Percentiles rank a stretch among this genome's conserved stretches.
Evolutionary conservation across 257 asterid genomes (phyloP).

Genomic region (Ilex aquifolium): DNA sequence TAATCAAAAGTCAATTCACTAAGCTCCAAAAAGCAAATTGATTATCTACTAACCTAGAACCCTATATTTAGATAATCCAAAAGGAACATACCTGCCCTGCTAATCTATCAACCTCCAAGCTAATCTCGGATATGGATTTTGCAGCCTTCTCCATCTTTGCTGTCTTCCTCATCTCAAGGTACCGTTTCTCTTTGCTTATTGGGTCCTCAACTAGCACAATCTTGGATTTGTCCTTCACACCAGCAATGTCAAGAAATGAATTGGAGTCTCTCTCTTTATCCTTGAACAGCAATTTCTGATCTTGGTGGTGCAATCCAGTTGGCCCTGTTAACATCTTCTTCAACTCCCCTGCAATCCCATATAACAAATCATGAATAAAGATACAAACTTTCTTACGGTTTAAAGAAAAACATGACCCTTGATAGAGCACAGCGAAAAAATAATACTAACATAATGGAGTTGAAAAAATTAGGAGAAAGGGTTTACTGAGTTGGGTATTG

Average conservation of each 20-base stretch:
- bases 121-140: conserved; percentile 36
- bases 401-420: neutral
- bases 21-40: neutral
- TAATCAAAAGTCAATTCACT: neutral
- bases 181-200: conserved; percentile 41
- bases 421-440: neutral
- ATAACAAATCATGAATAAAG: neutral
- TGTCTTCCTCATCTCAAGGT: conserved; percentile 34
- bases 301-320: conserved; percentile 41
- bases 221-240: conserved; percentile 44
- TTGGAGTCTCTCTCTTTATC: conserved; percentile 35
- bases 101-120: conserved; percentile 36
- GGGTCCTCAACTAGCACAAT: conserved; percentile 39
- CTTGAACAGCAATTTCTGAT: conserved; percentile 36
- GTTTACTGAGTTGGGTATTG: neutral
- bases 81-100: conserved; percentile 30
- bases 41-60: no score
- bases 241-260: conserved; percentile 28
- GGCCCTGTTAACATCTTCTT: conserved; percentile 39
- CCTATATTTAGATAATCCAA: neutral
- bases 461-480: no score
- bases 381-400: neutral
- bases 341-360: conserved; percentile 28
- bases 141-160: conserved; percentile 47
- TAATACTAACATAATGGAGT: no score